Conservation (phyloP, 225 moss, liverwort and hornwort genomes). For the Thuidium tamariscinum region DNA sequence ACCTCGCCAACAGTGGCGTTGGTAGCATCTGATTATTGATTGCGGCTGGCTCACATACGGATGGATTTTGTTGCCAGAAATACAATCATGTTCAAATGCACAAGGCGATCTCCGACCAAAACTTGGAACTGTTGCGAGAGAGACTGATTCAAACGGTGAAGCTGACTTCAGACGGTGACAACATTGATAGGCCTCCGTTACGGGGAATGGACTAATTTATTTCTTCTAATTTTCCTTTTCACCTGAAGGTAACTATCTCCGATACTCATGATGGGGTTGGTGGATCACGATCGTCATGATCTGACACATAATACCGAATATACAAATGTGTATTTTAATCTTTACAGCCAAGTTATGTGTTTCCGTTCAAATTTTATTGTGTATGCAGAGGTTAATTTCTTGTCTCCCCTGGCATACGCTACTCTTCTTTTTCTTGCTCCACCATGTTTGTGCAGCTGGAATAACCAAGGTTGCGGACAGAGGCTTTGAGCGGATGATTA, state of each 20-base stretch:
- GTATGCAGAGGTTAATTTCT: neutral
- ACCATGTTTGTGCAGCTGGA: constrained; percentile 16
- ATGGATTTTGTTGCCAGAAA: constrained; percentile 40
- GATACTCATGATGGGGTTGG: neutral
- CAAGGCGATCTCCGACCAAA: constrained; percentile 87
- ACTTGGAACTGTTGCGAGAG: constrained; percentile 82
- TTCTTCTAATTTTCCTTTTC: neutral
- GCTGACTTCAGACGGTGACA: constrained; percentile 73
- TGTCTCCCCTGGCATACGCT: neutral
- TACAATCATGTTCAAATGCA: constrained; percentile 88
- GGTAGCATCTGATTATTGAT: neutral
- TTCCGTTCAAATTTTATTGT: neutral
- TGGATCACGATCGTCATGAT: neutral
- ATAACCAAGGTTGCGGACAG: neutral
- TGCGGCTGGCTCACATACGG: neutral
- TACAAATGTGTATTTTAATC: neutral
- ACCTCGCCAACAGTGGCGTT: neutral
- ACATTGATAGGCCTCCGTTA: constrained; percentile 61
- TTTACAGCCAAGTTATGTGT: neutral
- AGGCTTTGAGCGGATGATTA: neutral
- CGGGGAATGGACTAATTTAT: constrained; percentile 19
- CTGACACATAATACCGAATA: neutral
- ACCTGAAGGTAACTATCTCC: neutral
- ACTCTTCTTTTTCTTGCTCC: neutral
- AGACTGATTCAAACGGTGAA: constrained; percentile 88